A percentile compares a stretch with the other conserved stretches of the same genome.
Evolutionary conservation across 1,284 basidiomycete species (phyloP).

Genomic region (Malassezia dermatis): DNA sequence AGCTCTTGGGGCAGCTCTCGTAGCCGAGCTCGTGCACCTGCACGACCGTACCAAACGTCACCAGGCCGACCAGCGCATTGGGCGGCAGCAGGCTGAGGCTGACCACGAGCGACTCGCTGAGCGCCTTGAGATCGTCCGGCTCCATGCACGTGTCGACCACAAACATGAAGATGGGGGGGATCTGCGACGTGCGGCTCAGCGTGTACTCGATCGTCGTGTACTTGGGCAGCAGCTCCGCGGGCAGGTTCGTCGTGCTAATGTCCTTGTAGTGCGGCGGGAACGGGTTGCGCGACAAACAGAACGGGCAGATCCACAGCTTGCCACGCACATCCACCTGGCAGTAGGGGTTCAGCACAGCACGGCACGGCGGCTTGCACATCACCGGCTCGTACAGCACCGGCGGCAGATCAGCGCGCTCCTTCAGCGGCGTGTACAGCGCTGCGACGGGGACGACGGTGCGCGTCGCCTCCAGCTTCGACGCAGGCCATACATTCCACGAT

Average conservation of each 20-base stretch:
- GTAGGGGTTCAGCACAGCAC: constrained; percentile 93
- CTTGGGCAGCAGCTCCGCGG: constrained; percentile 87
- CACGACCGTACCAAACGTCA: constrained; percentile 94
- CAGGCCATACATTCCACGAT: constrained; percentile 98
- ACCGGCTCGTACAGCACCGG: constrained; percentile 97
- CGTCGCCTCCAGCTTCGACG: constrained; percentile 91
- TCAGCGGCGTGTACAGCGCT: constrained; percentile 93
- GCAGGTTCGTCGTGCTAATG: constrained; percentile 90
- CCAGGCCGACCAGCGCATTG: constrained; percentile 83
- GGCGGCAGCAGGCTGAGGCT: constrained; percentile 85
- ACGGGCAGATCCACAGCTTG: constrained; percentile 98
- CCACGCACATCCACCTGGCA: constrained; percentile 97
- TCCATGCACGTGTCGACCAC: constrained; percentile 96
- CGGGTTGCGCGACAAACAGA: constrained; percentile 89
- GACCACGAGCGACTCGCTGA: constrained; percentile 83
- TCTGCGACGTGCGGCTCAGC: constrained; percentile 74
- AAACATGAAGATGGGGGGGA: constrained; percentile 91
- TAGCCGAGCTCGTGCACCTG: constrained; percentile 99
- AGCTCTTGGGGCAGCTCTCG: constrained; percentile 89
- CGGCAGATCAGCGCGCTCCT: constrained; percentile 85
- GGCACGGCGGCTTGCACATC: constrained; percentile 92
- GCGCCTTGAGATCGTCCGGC: constrained; percentile 86
- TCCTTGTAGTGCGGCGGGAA: constrained; percentile 99
- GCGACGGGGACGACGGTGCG: constrained; percentile 95
- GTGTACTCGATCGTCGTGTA: constrained; percentile 99